These are phyloP conservation scores for Trypanosoma lewisi DNA, from an alignment of 208 protist genomes.

Conservation along the genomic window DNA sequence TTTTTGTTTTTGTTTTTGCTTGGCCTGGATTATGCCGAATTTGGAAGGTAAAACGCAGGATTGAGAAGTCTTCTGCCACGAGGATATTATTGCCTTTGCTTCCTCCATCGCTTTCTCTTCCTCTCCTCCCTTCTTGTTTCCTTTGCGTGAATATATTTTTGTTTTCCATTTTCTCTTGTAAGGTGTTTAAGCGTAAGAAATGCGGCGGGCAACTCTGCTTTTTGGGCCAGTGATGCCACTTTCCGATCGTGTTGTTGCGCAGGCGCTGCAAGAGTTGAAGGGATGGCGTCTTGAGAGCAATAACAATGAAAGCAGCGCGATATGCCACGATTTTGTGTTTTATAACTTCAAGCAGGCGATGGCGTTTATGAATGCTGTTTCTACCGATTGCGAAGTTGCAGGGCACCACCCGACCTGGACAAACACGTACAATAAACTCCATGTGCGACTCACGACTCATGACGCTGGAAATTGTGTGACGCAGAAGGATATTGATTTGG, in stretches of 20 bases:
- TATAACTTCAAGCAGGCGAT: slow-evolving; percentile 89
- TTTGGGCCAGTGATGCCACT: slow-evolving; percentile 37
- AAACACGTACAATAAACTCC: slow-evolving; percentile 94
- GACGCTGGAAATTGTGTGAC: slow-evolving; percentile 87
- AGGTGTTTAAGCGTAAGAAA: slow-evolving; percentile 1
- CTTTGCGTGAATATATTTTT: slow-evolving; percentile 4
- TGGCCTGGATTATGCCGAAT: too few relatives aligned
- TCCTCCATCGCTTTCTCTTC: not conserved
- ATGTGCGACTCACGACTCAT: slow-evolving; percentile 93
- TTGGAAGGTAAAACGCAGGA: too few relatives aligned
- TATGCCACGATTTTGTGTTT: slow-evolving; percentile 74
- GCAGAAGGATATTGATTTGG: slow-evolving; percentile 77
- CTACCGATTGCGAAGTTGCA: slow-evolving; percentile 74
- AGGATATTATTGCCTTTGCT: too few relatives aligned
- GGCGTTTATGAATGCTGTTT: slow-evolving; percentile 88
- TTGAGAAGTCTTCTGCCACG: too few relatives aligned
- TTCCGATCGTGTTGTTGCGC: slow-evolving; percentile 74
- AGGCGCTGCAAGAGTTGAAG: slow-evolving; percentile 67
- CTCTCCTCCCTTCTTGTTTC: not conserved
- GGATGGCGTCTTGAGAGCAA: slow-evolving; percentile 70
- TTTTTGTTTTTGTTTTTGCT: too few relatives aligned
- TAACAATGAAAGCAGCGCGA: slow-evolving; percentile 33
- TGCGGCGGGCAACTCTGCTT: not conserved
- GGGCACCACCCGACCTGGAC: slow-evolving; percentile 96
- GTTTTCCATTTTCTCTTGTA: not conserved